phyloP scores from a whole-genome alignment of 805 yeast genomes.

The Yamadazyma nakazawae region DNA sequence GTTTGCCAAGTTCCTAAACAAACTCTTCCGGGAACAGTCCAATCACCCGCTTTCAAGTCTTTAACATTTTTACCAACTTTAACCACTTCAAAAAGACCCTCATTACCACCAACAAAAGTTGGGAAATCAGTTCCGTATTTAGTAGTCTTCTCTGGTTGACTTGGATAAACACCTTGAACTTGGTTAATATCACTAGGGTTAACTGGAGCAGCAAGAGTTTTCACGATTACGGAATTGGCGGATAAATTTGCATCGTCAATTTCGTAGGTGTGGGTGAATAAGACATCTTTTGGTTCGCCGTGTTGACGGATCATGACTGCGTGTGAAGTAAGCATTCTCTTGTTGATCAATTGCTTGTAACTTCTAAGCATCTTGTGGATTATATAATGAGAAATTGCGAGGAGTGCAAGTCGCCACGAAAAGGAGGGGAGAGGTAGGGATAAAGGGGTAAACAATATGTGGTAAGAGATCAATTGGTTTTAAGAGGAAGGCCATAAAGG shows the following conservation, averaged over 20 bases:
- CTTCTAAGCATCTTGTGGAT: background rate
- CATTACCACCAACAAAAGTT: constrained; percentile 87
- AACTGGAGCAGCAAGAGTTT: constrained; percentile 39
- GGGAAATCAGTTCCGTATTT: constrained; percentile 57
- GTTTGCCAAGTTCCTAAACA: constrained; percentile 92
- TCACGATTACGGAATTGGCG: constrained; percentile 31
- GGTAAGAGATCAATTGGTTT: no score
- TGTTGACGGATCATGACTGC: constrained; percentile 66
- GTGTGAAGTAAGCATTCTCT: constrained; percentile 48
- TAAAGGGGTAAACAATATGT: no score
- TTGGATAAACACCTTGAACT: constrained; percentile 46
- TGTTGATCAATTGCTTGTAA: constrained; percentile 2
- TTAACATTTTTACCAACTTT: constrained; percentile 57
- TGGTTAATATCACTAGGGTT: constrained; percentile 47
- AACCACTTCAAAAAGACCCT: constrained; percentile 86
- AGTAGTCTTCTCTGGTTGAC: constrained; percentile 46
- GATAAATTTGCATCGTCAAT: constrained; percentile 45
- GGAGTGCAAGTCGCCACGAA: no score
- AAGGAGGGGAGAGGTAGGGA: background rate
- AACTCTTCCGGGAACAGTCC: constrained; percentile 76
- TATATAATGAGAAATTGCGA: background rate
- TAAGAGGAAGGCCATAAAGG: no score
- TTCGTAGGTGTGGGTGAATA: constrained; percentile 50
- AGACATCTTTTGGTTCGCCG: constrained; percentile 62
- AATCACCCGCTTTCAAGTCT: constrained; percentile 64